Conservation (phyloP, 306 rosid species). For the Glycine tomentella region DNA sequence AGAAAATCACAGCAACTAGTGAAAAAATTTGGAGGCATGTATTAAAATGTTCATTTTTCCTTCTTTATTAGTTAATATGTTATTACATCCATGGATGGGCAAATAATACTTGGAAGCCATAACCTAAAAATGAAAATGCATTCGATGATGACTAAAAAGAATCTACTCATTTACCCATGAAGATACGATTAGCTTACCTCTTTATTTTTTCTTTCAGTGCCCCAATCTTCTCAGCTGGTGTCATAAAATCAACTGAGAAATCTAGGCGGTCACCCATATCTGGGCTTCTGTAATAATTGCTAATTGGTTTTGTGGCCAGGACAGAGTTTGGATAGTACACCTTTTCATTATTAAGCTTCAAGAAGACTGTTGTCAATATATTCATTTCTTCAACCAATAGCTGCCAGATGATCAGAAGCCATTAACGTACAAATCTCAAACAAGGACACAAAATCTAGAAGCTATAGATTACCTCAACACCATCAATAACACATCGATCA, state of each 20-base stretch:
- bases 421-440: slow-evolving; percentile 30
- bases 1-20: too few relatives aligned
- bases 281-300: slow-evolving; percentile 89
- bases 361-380: slow-evolving; percentile 84
- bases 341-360: slow-evolving; percentile 84
- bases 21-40: background rate
- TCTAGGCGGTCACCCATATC: slow-evolving; percentile 76
- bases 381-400: slow-evolving; percentile 96
- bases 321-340: slow-evolving; percentile 90
- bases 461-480: slow-evolving; percentile 69
- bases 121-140: background rate
- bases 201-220: slow-evolving; percentile 62
- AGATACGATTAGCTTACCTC: slow-evolving; percentile 54
- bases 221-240: slow-evolving; percentile 79
- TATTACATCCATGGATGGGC: background rate
- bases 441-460: slow-evolving; percentile 1
- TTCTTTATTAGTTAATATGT: background rate
- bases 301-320: slow-evolving; percentile 81
- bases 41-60: background rate
- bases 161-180: background rate
- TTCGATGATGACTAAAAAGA: background rate
- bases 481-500: slow-evolving; percentile 87
- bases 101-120: background rate
- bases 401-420: slow-evolving; percentile 51
- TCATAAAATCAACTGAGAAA: slow-evolving; percentile 71